phyloP scores from a whole-genome alignment of 2,329 filamentous ascomycete genomes.

The Aspergillus pseudotamarii region DNA sequence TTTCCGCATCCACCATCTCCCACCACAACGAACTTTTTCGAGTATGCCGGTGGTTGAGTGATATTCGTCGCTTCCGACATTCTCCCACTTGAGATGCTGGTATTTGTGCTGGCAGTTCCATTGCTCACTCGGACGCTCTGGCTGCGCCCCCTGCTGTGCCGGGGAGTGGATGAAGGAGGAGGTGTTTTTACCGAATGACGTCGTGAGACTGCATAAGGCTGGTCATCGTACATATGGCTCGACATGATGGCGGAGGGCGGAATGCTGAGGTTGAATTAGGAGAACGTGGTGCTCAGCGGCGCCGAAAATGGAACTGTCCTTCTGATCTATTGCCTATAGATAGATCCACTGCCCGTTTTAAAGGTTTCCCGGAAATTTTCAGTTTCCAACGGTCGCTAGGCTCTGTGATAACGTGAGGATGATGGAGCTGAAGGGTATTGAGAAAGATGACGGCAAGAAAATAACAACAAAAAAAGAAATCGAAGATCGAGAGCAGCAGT shows the following conservation, averaged over 20 bases:
- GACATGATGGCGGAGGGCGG: slow-evolving; percentile 33
- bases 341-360: slow-evolving; percentile 18
- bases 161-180: slow-evolving; percentile 44
- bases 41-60: slow-evolving; percentile 89
- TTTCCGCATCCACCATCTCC: slow-evolving; percentile 98
- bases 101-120: slow-evolving; percentile 84
- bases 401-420: neutral
- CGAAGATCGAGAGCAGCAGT: slow-evolving; percentile 8
- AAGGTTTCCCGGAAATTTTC: slow-evolving; percentile 12
- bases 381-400: neutral
- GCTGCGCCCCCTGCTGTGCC: slow-evolving; percentile 52
- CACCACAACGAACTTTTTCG: slow-evolving; percentile 99
- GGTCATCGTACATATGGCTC: slow-evolving; percentile 41
- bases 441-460: neutral
- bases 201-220: slow-evolving; percentile 59
- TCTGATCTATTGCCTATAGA: slow-evolving; percentile 18
- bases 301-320: slow-evolving; percentile 17
- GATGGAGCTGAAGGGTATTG: neutral
- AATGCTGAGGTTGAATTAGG: slow-evolving; percentile 13
- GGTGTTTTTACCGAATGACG: slow-evolving; percentile 55
- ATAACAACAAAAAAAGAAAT: slow-evolving; percentile 5
- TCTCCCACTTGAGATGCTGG: slow-evolving; percentile 70
- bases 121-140: slow-evolving; percentile 74
- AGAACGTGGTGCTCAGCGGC: slow-evolving; percentile 21
- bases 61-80: slow-evolving; percentile 81